phyloP scores from a whole-genome alignment of 2,329 filamentous ascomycete genomes.

The Ophiostoma sp. region DNA sequence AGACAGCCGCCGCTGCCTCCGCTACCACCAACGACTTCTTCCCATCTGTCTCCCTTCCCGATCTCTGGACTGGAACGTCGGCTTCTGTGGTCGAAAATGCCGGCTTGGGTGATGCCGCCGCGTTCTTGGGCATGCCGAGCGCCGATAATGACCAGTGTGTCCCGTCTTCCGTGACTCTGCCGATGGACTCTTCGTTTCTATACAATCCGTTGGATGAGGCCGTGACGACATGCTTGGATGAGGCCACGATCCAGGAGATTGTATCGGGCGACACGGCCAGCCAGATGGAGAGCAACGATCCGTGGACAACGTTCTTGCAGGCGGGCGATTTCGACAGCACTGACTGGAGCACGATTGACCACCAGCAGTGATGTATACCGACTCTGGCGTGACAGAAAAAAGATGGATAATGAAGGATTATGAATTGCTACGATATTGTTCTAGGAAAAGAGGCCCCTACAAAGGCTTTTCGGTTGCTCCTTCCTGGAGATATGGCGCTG shows the following conservation, averaged over 20 bases:
- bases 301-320: conserved; percentile 15
- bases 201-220: neutral
- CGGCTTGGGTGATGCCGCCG: no score
- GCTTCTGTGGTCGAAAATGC: neutral
- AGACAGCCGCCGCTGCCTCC: neutral
- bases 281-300: neutral
- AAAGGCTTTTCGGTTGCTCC: neutral
- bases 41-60: neutral
- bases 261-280: neutral
- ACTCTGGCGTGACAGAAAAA: neutral
- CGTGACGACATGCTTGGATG: neutral
- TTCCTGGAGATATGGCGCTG: neutral
- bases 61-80: neutral
- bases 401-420: neutral
- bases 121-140: neutral
- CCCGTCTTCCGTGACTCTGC: neutral
- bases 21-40: neutral
- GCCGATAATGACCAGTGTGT: neutral
- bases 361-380: neutral
- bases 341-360: conserved; percentile 1
- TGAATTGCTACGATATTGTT: neutral
- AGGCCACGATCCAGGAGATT: neutral
- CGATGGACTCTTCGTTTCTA: neutral
- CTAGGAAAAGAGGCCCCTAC: neutral
- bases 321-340: neutral